Percentiles rank a stretch among this genome's conserved stretches.
Conservation (phyloP, 2,329 filamentous ascomycete genomes). For the Monosporascus sp. region DNA sequence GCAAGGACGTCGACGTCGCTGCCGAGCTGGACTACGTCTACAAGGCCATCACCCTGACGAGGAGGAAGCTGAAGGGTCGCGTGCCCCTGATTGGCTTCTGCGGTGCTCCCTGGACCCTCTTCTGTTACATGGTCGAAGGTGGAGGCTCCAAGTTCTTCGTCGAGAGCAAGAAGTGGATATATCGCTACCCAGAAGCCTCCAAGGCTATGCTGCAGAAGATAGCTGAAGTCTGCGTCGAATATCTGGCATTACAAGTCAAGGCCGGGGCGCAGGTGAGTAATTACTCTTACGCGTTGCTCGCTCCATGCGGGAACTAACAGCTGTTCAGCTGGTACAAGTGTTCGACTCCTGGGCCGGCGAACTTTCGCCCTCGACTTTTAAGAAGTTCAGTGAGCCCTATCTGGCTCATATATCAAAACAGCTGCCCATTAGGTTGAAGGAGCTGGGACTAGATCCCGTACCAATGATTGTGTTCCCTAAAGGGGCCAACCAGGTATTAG, state of each 20-base stretch:
- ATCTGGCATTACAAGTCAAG: slow-evolving; percentile 84
- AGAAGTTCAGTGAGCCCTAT: slow-evolving; percentile 80
- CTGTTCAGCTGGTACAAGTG: slow-evolving; percentile 72
- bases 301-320: slow-evolving; percentile 2
- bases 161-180: slow-evolving; percentile 94
- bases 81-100: slow-evolving; percentile 96
- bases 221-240: slow-evolving; percentile 88
- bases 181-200: slow-evolving; percentile 74
- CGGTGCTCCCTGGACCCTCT: slow-evolving; percentile 90
- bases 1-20: slow-evolving; percentile 74
- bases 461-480: slow-evolving; percentile 99
- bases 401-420: slow-evolving; percentile 77
- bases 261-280: slow-evolving; percentile 76
- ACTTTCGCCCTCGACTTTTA: slow-evolving; percentile 77
- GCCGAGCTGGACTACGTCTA: slow-evolving; percentile 90
- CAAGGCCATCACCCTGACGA: slow-evolving; percentile 85
- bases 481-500: slow-evolving; percentile 91
- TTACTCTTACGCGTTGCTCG: neutral
- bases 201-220: slow-evolving; percentile 86
- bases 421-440: slow-evolving; percentile 67
- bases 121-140: slow-evolving; percentile 99
- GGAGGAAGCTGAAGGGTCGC: slow-evolving; percentile 78
- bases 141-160: slow-evolving; percentile 94
- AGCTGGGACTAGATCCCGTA: slow-evolving; percentile 71
- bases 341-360: slow-evolving; percentile 99